Percentiles rank a stretch among this genome's conserved stretches.
phyloP scores from a whole-genome alignment of 106 monocot genomes.

The Amphibolis antarctica region DNA sequence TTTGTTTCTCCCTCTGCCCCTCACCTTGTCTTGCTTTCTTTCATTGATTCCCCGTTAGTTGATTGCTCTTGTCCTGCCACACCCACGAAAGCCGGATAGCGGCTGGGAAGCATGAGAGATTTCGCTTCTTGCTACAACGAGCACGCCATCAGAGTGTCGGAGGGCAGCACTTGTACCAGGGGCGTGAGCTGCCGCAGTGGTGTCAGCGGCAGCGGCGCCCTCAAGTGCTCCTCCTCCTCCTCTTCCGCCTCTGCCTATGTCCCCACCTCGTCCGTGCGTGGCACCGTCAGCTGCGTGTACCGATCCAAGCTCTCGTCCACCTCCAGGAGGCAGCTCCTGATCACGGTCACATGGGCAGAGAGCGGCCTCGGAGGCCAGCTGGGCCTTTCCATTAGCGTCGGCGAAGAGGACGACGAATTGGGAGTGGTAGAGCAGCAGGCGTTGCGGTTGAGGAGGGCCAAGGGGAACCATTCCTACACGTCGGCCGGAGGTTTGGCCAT shows the following conservation, averaged over 20 bases:
- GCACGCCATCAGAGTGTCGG: conserved; percentile 51
- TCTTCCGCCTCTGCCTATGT: too few species aligned
- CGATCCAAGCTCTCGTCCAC: conserved; percentile 25
- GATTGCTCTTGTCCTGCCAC: too few species aligned
- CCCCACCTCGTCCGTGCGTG: conserved; percentile 5
- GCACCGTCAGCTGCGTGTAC: conserved; percentile 43
- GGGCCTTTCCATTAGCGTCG: conserved; percentile 38
- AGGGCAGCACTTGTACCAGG: conserved; percentile 3
- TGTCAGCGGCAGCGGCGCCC: neutral
- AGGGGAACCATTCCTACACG: conserved; percentile 22
- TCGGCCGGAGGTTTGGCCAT: conserved; percentile 5
- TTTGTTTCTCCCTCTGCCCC: too few species aligned
- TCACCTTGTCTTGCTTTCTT: too few species aligned
- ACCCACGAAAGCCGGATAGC: too few species aligned
- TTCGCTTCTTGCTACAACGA: conserved; percentile 68
- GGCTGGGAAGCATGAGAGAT: conserved; percentile 36
- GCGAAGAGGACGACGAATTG: conserved; percentile 10
- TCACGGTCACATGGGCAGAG: conserved; percentile 56
- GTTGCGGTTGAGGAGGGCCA: conserved; percentile 16
- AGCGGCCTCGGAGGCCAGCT: conserved; percentile 21
- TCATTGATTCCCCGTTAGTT: too few species aligned
- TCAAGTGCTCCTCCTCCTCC: too few species aligned
- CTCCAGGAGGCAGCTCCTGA: conserved; percentile 30
- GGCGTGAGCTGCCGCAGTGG: conserved; percentile 22
- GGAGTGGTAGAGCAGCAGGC: neutral